Conservation (phyloP, 2,329 filamentous ascomycete species). For the Scytalidium sp. region DNA sequence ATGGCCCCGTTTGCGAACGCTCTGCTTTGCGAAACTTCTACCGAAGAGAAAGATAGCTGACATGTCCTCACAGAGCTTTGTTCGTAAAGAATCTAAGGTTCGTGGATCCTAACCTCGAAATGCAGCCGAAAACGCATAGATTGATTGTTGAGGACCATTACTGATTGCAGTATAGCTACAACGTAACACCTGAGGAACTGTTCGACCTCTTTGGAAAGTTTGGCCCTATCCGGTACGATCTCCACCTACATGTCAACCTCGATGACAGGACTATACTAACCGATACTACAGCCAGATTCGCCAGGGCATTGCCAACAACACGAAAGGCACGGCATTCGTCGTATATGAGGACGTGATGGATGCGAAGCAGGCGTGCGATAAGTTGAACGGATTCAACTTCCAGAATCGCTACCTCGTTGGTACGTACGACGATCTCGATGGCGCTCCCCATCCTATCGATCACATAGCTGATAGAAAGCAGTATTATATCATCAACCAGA, state of each 20-base stretch:
- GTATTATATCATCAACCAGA: slow-evolving; percentile 76
- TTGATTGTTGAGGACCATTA: slow-evolving; percentile 54
- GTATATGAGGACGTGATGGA: slow-evolving; percentile 99
- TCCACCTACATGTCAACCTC: slow-evolving; percentile 11
- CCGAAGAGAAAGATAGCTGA: slow-evolving; percentile 15
- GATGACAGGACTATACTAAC: slow-evolving; percentile 10
- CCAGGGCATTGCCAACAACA: slow-evolving; percentile 94
- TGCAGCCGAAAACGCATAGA: slow-evolving; percentile 46
- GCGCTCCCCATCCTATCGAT: slow-evolving; percentile 9
- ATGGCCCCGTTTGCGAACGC: slow-evolving; percentile 11
- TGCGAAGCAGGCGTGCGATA: slow-evolving; percentile 98
- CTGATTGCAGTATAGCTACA: slow-evolving; percentile 66
- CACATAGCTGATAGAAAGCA: slow-evolving; percentile 20
- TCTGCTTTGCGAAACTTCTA: slow-evolving; percentile 2
- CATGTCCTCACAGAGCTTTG: slow-evolving; percentile 71
- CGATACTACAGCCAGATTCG: slow-evolving; percentile 76
- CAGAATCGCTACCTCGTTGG: slow-evolving; percentile 98
- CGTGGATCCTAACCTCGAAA: slow-evolving; percentile 27
- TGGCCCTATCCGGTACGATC: slow-evolving; percentile 84
- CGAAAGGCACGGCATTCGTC: slow-evolving; percentile 97
- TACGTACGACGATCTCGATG: slow-evolving; percentile 45
- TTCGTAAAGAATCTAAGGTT: slow-evolving; percentile 99
- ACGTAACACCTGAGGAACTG: slow-evolving; percentile 95
- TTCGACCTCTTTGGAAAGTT: slow-evolving; percentile 99
- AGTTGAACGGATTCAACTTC: slow-evolving; percentile 99